A percentile compares a stretch with the other conserved stretches of the same genome.
Evolutionary conservation across 768 basidiomycete genomes (phyloP).

Genomic region (Leccinum subgranulosum): DNA sequence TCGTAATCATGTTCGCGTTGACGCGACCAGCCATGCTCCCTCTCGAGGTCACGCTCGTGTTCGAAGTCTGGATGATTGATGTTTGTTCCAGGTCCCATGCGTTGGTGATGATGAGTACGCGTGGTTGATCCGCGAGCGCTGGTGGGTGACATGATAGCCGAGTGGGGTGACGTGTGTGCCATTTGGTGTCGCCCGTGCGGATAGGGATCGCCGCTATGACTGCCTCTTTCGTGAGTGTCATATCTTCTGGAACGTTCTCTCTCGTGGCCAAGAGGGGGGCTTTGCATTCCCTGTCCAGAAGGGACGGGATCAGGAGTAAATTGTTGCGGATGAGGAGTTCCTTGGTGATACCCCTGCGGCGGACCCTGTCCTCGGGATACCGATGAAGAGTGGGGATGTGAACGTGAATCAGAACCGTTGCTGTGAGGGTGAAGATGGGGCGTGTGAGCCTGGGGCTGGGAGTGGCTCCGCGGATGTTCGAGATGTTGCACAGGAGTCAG

Average conservation of each 20-base stretch:
- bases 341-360: conserved; percentile 32
- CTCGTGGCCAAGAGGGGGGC: conserved; percentile 46
- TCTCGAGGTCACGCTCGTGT: conserved; percentile 45
- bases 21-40: conserved; percentile 39
- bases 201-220: conserved; percentile 34
- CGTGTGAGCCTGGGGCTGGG: conserved; percentile 37
- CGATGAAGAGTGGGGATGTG: conserved; percentile 50
- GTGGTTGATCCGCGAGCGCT: conserved; percentile 33
- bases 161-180: conserved; percentile 32
- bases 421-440: conserved; percentile 42
- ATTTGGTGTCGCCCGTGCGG: conserved; percentile 31
- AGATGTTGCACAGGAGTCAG: conserved; percentile 44
- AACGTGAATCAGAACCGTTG: conserved; percentile 42
- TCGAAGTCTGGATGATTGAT: conserved; percentile 41
- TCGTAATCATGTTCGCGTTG: conserved; percentile 44
- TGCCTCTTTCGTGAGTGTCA: conserved; percentile 41
- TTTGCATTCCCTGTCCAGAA: conserved; percentile 45
- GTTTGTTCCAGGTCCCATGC: conserved; percentile 59
- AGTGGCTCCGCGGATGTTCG: conserved; percentile 32
- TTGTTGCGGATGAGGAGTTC: conserved; percentile 42
- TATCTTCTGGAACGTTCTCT: conserved; percentile 46
- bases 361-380: conserved; percentile 45
- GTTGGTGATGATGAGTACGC: conserved; percentile 63
- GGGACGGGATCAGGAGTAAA: conserved; percentile 46
- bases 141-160: conserved; percentile 35